Conservation (phyloP, 2,329 filamentous ascomycete species). For the Juglanconis sp. region DNA sequence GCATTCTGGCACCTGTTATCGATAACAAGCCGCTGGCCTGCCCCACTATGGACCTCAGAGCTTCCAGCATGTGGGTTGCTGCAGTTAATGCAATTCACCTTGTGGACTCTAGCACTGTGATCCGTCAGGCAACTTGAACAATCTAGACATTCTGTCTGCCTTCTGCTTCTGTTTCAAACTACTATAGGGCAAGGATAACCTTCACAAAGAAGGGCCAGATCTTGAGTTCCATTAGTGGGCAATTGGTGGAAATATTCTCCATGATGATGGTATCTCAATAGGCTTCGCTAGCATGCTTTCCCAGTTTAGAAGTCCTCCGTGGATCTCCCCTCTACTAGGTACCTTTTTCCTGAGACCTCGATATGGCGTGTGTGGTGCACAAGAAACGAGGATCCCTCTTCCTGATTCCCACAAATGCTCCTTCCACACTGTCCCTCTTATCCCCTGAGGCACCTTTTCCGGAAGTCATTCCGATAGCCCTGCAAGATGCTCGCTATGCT, state of each 20-base stretch:
- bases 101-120: too few relatives aligned
- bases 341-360: background rate
- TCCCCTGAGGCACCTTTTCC: background rate
- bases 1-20: background rate
- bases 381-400: background rate
- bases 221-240: too few relatives aligned
- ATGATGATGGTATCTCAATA: background rate
- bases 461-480: background rate
- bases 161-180: background rate
- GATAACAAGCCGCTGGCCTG: background rate
- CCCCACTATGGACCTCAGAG: background rate
- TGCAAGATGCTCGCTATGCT: background rate
- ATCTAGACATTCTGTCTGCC: too few relatives aligned
- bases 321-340: background rate
- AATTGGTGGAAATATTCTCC: background rate
- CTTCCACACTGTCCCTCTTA: background rate
- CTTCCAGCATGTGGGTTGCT: background rate
- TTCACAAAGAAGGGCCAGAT: background rate
- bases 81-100: too few relatives aligned
- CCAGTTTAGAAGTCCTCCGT: background rate
- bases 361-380: background rate
- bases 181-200: background rate
- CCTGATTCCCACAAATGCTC: background rate
- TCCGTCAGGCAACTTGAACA: too few relatives aligned
- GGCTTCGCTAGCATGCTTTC: background rate